Base-by-base conservation (phyloP, 2,329 filamentous ascomycete genomes). In the Phialemoniopsis sp. region DNA sequence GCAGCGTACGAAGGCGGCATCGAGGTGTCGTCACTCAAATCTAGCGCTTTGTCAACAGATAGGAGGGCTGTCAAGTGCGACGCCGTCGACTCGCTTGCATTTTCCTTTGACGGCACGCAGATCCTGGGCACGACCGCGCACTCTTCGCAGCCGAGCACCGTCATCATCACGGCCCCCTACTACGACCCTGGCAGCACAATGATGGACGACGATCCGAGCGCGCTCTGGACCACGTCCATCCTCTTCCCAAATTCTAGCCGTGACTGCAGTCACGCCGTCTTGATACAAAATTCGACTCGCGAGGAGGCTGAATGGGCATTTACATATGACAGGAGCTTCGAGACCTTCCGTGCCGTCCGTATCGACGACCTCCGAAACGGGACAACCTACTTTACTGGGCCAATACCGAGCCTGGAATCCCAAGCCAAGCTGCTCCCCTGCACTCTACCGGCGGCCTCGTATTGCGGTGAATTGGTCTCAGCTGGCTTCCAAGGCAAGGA, bases 1-100 rank as follows among this genome's bases (percentile, higher is more conserved):
- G 85, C 88, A 13, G 89, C 89, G 8, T 94, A 90, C 59, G 82
- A 89, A 54, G 86, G 87, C 40, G 87, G 87, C n/a, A 90, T 95
- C 46, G 89, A 95, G 59, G 86, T 95, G 1, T 82, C 87, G 19
- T 86, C 88, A 5, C 67, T 95, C 30, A 78, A 78, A 35, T 70
- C 82, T 3, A 76, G 72, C 38, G 80, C 78, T 18, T 53, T 83
- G 19, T 61, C 76, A 12, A 85, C 78, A 0, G 84, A 89, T 49
- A 75, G 84, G 51, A 74, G 87, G 49, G 78, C 86, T 10, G 86
- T 91, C 41, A 88, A 89, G 53, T 91, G 87, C 53, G 82, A 87
- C 53, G 76, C 75, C 2, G 84, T 90, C 5, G 87, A 91, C 54
- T 71, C 79, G 3, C 63, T 93, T 35, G 73, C 80, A 4, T 93